Conservation (phyloP, 805 yeast genomes). For the Scheffersomyces lignosus region DNA sequence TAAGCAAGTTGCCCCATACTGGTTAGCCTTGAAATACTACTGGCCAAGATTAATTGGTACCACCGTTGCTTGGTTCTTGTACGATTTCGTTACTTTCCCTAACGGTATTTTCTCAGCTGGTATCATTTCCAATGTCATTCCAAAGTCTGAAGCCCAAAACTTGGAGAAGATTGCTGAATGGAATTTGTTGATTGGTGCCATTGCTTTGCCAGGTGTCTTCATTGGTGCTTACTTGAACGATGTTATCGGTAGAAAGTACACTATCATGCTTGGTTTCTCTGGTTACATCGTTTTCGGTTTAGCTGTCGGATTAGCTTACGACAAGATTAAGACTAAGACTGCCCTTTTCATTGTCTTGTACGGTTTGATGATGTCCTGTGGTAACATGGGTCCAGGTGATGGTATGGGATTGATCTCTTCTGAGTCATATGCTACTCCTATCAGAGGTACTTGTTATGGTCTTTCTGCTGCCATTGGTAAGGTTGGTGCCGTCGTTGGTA, state of each 20-base stretch:
- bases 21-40: constrained; percentile 60
- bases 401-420: constrained; percentile 68
- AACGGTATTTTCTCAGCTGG: constrained; percentile 66
- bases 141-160: constrained; percentile 27
- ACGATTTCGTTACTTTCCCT: constrained; percentile 80
- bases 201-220: constrained; percentile 72
- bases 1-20: constrained; percentile 51
- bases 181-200: constrained; percentile 63
- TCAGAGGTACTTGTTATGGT: constrained; percentile 76
- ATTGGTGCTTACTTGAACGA: constrained; percentile 69
- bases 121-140: constrained; percentile 55
- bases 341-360: constrained; percentile 70
- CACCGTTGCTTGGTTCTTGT: constrained; percentile 75
- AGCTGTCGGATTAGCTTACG: constrained; percentile 65
- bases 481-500: constrained; percentile 84
- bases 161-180: constrained; percentile 68
- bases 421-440: constrained; percentile 73
- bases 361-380: constrained; percentile 68
- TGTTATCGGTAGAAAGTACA: constrained; percentile 67
- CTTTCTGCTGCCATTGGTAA: constrained; percentile 78
- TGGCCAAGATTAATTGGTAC: constrained; percentile 72
- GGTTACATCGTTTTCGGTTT: constrained; percentile 74
- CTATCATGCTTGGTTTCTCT: constrained; percentile 66
- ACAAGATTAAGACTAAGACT: constrained; percentile 54
- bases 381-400: constrained; percentile 80